Evolutionary conservation across 345 rosid species (phyloP).

Genomic region (Arabis alpina): DNA sequence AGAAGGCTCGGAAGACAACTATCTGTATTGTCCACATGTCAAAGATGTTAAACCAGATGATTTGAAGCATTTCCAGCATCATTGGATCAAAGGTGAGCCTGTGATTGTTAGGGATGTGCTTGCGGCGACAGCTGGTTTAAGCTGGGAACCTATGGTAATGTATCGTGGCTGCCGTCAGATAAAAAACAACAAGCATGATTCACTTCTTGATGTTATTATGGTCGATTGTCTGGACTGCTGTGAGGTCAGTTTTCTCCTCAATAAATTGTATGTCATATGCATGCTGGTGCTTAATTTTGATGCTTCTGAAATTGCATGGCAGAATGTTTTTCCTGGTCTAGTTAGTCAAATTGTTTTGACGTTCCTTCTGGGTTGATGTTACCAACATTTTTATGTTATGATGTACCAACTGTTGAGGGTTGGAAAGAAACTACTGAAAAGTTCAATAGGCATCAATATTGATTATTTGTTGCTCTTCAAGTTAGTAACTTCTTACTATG

Average conservation of each 20-base stretch:
- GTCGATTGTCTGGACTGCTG: slow-evolving; percentile 69
- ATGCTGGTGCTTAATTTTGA: neutral
- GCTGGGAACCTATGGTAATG: slow-evolving; percentile 92
- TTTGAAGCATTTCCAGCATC: slow-evolving; percentile 70
- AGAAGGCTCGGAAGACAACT: slow-evolving; percentile 57
- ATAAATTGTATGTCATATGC: slow-evolving; percentile 10
- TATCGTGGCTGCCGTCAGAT: slow-evolving; percentile 70
- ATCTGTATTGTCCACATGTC: slow-evolving; percentile 63
- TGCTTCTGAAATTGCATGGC: neutral
- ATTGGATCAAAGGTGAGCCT: slow-evolving; percentile 84
- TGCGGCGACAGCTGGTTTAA: slow-evolving; percentile 63
- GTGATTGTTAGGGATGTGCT: slow-evolving; percentile 64
- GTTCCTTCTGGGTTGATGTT: slow-evolving; percentile 3
- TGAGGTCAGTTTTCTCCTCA: slow-evolving; percentile 37
- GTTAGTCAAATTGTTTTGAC: neutral
- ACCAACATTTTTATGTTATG: neutral
- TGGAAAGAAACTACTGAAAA: too few species aligned
- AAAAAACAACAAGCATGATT: slow-evolving; percentile 42
- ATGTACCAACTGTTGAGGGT: neutral
- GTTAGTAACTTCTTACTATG: neutral
- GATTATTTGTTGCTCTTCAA: slow-evolving; percentile 5
- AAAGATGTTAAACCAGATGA: slow-evolving; percentile 45
- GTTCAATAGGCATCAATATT: neutral
- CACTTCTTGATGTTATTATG: slow-evolving; percentile 52
- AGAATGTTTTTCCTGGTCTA: neutral